Evolutionary conservation across 1,284 basidiomycete genomes (phyloP), one percentile per base, ranked within the genome.

Genomic region (Microbotryum silenes-acaulis): DNA sequence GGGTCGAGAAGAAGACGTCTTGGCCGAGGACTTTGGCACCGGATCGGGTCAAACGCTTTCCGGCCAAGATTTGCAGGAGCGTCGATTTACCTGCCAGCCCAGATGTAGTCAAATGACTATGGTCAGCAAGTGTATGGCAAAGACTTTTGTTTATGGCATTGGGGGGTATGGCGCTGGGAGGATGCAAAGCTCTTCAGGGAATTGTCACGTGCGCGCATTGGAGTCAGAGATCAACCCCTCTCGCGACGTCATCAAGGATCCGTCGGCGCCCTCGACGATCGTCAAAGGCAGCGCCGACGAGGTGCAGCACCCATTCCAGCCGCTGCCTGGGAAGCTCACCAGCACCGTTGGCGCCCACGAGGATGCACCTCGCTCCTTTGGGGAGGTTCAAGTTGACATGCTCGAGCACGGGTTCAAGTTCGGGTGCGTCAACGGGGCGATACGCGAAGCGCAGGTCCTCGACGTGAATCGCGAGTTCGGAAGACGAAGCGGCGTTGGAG

Each of bases 51-150:
- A 97, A 81, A 21, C 87, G 81, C 76, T 97, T 98, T 6, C 94
- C 94, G 0, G 96, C 94, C 6, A 97, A 81, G 62, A 98, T 87
- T 70, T 96, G 88, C 20, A 99, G 81, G 20, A 99, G 79, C 1
- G 94, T 98, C 29, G 91, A 94, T 76, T 99, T 98, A 25, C 94
- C 94, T 54, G 91, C 20, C 59, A 64, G 48, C 3, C 47, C 10
- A 18, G 12, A 25, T 42, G 54, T 29, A 58, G 9, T 21, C 51
- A 6, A 49, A n/a, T 21, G 27, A 20, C 12, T 12, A 23, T 31
- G n/a, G 62, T 27, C 63, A 52, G 60, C 50, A 63, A 59, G 27
- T 27, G 64, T 52, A 56, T 57, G 45, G n/a, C 54, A 54, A 48
- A 42, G 52, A 18, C 21, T 44, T 33, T 58, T 51, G 16, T 50